These are phyloP conservation scores for Metschnikowia similis DNA, from an alignment of 805 yeast genomes.

Conservation along the genomic window DNA sequence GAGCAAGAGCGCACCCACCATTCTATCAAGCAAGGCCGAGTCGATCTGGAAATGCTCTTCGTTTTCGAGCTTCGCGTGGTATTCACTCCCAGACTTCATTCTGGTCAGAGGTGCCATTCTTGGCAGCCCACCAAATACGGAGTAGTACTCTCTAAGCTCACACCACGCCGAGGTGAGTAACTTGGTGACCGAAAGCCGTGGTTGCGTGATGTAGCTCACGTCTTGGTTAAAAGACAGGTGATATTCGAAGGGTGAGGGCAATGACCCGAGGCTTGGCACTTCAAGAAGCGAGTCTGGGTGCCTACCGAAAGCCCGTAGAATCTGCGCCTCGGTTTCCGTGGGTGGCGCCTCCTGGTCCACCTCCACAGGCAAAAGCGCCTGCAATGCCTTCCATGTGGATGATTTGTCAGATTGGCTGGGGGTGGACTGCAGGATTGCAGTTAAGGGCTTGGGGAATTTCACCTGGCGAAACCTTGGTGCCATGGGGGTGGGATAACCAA, in stretches of 20 bases:
- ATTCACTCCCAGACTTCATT: slow-evolving; percentile 43
- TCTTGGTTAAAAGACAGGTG: slow-evolving; percentile 10
- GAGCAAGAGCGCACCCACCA: slow-evolving; percentile 9
- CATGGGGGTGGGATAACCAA: not conserved
- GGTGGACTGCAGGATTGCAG: not conserved
- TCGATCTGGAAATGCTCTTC: slow-evolving; percentile 48
- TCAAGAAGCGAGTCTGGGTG: slow-evolving; percentile 8
- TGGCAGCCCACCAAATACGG: slow-evolving; percentile 43
- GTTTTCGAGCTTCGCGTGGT: slow-evolving; percentile 14
- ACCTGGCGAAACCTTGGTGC: not conserved
- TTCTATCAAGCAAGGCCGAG: slow-evolving; percentile 17
- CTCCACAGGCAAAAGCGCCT: slow-evolving; percentile 9
- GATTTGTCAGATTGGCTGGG: slow-evolving; percentile 7
- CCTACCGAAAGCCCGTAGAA: slow-evolving; percentile 8
- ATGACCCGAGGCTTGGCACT: slow-evolving; percentile 3
- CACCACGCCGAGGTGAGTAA: slow-evolving; percentile 63
- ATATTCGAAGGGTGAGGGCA: slow-evolving; percentile 14
- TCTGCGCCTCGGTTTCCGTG: slow-evolving; percentile 9
- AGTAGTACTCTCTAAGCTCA: slow-evolving; percentile 55
- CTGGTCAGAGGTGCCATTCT: slow-evolving; percentile 21
- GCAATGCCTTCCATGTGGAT: slow-evolving; percentile 13
- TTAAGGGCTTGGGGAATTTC: not conserved
- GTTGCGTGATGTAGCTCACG: slow-evolving; percentile 10
- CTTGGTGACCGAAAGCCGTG: slow-evolving; percentile 55
- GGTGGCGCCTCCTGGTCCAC: slow-evolving; percentile 9